phyloP scores from a whole-genome alignment of 805 yeast genomes.

The Debaryomyces castellii region DNA sequence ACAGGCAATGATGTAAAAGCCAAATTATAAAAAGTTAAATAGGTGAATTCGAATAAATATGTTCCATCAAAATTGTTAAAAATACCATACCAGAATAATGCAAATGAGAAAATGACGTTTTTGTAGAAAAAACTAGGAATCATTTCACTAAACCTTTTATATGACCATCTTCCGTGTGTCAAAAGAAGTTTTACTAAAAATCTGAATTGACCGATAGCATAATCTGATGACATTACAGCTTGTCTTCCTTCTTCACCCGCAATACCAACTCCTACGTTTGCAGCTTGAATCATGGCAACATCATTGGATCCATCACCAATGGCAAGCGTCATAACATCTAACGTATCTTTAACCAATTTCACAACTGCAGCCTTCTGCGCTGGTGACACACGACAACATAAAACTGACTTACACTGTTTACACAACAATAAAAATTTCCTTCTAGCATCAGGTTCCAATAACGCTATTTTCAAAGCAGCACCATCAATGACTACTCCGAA shows the following conservation, averaged over 20 bases:
- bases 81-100: conserved; percentile 80
- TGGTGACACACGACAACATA: conserved; percentile 87
- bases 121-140: conserved; percentile 80
- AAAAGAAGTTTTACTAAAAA: conserved; percentile 63
- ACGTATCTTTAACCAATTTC: conserved; percentile 66
- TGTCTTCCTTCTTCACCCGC: conserved; percentile 92
- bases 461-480: conserved; percentile 59
- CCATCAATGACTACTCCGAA: conserved; percentile 79
- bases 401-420: conserved; percentile 77
- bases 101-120: conserved; percentile 70
- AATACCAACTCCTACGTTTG: conserved; percentile 85
- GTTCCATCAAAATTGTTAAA: conserved; percentile 77
- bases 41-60: conserved; percentile 75
- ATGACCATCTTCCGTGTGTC: conserved; percentile 87
- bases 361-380: conserved; percentile 87
- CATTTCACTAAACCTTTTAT: conserved; percentile 79
- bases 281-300: conserved; percentile 89
- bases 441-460: conserved; percentile 36
- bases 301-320: conserved; percentile 90
- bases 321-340: conserved; percentile 81
- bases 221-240: conserved; percentile 86
- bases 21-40: conserved; percentile 75
- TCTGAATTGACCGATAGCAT: conserved; percentile 82
- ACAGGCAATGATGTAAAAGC: conserved; percentile 83
- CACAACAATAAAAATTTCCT: conserved; percentile 68